Base-by-base conservation (phyloP, 352 stramenopile species). In the Pythium phragmiticola region DNA sequence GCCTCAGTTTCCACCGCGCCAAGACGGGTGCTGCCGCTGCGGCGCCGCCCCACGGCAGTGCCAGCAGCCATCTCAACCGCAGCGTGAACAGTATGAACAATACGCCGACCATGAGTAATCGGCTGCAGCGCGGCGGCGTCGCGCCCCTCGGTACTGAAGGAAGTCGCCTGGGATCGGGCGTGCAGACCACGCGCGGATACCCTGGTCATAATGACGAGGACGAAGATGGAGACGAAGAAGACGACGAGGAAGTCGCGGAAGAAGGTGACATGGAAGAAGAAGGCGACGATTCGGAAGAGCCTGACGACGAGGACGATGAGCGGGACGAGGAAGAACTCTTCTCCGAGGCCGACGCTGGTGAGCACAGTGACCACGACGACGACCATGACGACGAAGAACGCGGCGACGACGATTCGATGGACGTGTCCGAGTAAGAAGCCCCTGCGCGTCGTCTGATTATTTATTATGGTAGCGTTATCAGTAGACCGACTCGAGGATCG, bases 1-100 rank as follows among this genome's bases (percentile, higher is more conserved):
- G 81, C 17, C 70, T 86, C 39, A 82, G 82, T 50, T 89, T 87
- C 57, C 75, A 88, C 41, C 76, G 73, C 17, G 49, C 73, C 14
- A 45, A 26, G 49, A 9, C 46, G 16, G 39, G n/a, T 16, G 36
- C 17, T n/a, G 39, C 16, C 33, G n/a, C 14, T 13, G 43, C 28
- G 54, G 47, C 13, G 26, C 12, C 17, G 26, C 12, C 17, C 54
- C 49, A 46, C 16, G 30, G 28, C 21, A 39, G 13, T 30, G 21
- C 28, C 23, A 28, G 63, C 12, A 30, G 50, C 39, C 19, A 21
- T 0, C 3, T 19, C 1, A 48, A 23, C 21, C 26, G 7, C 26
- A 60, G 19, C 17, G 23, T 7, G 7, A 48, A 36, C 19, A 34
- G 13, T 11, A 34, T 41, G 23, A 5, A 19, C n/a, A 54, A 54